A percentile compares a stretch with the other conserved stretches of the same genome.
Conservation (phyloP, 176 grass and related monocot genomes). For the Aegilops longissima region DNA sequence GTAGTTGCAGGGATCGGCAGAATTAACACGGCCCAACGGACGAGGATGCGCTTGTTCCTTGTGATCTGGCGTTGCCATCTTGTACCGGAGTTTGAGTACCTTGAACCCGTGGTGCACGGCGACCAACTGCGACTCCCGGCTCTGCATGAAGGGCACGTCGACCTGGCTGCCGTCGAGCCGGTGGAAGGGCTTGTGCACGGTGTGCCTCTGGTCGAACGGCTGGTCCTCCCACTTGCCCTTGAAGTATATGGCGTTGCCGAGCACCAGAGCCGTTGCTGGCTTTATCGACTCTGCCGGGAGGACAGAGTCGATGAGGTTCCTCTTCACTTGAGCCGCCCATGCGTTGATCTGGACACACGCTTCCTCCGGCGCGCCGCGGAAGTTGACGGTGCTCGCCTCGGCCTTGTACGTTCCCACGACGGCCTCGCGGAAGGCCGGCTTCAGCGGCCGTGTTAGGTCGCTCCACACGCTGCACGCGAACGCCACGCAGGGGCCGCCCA, state of each 20-base stretch:
- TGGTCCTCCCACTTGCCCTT: background rate
- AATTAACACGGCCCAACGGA: background rate
- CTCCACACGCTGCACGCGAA: slow-evolving; percentile 27
- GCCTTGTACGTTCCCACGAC: background rate
- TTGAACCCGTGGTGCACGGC: no score
- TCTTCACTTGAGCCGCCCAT: background rate
- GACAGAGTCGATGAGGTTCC: background rate
- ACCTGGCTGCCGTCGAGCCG: no score
- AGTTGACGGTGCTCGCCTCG: slow-evolving; percentile 11
- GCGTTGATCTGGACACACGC: slow-evolving; percentile 10
- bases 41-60: no score
- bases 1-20: background rate
- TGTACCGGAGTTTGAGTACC: no score
- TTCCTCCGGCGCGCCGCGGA: background rate
- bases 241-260: background rate
- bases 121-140: no score
- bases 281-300: background rate
- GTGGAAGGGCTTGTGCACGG: no score
- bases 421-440: background rate
- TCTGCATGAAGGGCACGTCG: no score
- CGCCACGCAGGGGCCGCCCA: background rate
- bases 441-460: slow-evolving; percentile 16
- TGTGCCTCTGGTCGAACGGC: background rate
- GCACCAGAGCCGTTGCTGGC: background rate
- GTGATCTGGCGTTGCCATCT: no score